A percentile compares a stretch with the other conserved stretches of the same genome.
These are phyloP conservation scores for Tuber calosporum DNA, from an alignment of 495 filamentous ascomycete species.

Conservation along the genomic window DNA sequence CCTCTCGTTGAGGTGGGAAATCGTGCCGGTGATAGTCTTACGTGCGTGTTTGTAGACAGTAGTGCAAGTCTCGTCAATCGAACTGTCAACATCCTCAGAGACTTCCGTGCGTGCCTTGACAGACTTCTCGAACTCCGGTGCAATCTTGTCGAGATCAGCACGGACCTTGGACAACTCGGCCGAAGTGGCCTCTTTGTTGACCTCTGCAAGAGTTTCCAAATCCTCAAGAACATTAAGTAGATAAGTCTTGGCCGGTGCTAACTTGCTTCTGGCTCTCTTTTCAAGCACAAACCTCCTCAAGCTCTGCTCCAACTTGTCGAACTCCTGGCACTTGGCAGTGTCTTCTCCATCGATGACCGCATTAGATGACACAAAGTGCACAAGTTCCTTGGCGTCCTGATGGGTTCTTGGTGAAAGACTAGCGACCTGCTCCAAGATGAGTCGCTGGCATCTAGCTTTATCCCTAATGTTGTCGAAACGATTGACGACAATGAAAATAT, in stretches of 20 bases:
- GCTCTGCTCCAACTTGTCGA: conserved; percentile 78
- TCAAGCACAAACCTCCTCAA: conserved; percentile 90
- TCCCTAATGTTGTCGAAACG: conserved; percentile 90
- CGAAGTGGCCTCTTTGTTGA: conserved; percentile 81
- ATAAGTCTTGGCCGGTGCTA: conserved; percentile 92
- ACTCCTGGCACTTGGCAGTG: conserved; percentile 77
- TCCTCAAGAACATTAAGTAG: conserved; percentile 89
- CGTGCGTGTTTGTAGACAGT: conserved; percentile 79
- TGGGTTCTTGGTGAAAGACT: conserved; percentile 79
- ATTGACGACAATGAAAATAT: conserved; percentile 98
- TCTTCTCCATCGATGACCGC: conserved; percentile 91
- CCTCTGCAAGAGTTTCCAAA: conserved; percentile 68
- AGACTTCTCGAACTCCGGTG: conserved; percentile 75
- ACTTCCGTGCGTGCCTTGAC: conserved; percentile 76
- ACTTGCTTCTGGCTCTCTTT: conserved; percentile 87
- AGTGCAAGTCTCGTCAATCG: conserved; percentile 74
- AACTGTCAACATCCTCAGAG: conserved; percentile 68
- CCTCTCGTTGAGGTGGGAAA: conserved; percentile 63
- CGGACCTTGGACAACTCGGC: conserved; percentile 78
- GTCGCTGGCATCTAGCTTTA: conserved; percentile 75
- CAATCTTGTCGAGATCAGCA: conserved; percentile 69
- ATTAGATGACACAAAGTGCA: conserved; percentile 96
- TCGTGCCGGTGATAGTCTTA: conserved; percentile 60
- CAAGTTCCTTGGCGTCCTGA: conserved; percentile 86
- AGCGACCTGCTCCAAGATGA: conserved; percentile 83